Percentiles rank a stretch among this genome's conserved stretches.
These are phyloP conservation scores for Penicillium sp. DNA, from an alignment of 2,329 filamentous ascomycete genomes.

Conservation along the genomic window DNA sequence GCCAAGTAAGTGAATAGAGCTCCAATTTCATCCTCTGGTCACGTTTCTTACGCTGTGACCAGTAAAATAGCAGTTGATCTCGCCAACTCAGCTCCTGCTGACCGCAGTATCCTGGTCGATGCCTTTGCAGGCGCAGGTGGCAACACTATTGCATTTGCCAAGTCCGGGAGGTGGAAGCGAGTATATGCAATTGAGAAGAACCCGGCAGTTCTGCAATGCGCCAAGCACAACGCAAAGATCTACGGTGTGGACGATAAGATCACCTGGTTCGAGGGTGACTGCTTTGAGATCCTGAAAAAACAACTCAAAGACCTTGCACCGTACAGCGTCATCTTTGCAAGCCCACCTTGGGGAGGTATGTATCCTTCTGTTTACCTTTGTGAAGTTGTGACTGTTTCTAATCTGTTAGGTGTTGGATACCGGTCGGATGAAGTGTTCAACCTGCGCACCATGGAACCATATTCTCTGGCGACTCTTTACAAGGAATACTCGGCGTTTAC, in stretches of 20 bases:
- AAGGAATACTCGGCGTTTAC: slow-evolving; percentile 57
- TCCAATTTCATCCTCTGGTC: background rate
- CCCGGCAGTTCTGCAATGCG: slow-evolving; percentile 76
- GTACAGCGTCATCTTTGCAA: slow-evolving; percentile 66
- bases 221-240: slow-evolving; percentile 84
- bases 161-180: slow-evolving; percentile 73
- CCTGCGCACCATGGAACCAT: slow-evolving; percentile 83
- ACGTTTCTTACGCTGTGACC: background rate
- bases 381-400: slow-evolving; percentile 6
- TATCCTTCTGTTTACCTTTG: background rate
- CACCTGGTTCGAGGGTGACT: slow-evolving; percentile 84
- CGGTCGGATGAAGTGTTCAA: slow-evolving; percentile 73
- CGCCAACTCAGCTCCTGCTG: slow-evolving; percentile 52
- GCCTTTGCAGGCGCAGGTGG: slow-evolving; percentile 89
- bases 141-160: slow-evolving; percentile 92
- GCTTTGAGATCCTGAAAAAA: slow-evolving; percentile 68
- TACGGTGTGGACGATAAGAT: slow-evolving; percentile 80
- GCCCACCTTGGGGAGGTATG: slow-evolving; percentile 73
- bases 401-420: slow-evolving; percentile 61
- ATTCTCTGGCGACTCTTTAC: slow-evolving; percentile 67
- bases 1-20: slow-evolving; percentile 63
- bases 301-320: slow-evolving; percentile 50
- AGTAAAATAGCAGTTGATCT: slow-evolving; percentile 78
- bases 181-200: slow-evolving; percentile 91
- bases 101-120: slow-evolving; percentile 74